These are phyloP conservation scores for Hygrocybe coccinea DNA, from an alignment of 768 basidiomycete species.

Conservation along the genomic window DNA sequence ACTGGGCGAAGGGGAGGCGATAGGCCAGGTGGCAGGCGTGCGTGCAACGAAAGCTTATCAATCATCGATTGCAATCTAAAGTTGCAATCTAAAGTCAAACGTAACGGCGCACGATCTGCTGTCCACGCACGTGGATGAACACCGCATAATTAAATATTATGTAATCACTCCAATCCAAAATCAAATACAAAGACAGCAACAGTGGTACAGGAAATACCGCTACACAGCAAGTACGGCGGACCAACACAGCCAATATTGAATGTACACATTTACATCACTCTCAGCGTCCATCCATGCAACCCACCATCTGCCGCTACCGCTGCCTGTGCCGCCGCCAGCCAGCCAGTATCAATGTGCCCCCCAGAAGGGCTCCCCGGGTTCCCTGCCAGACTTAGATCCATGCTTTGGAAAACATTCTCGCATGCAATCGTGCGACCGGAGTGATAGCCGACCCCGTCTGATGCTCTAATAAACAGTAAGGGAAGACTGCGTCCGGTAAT, in stretches of 20 bases:
- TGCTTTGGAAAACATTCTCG: slow-evolving; percentile 70
- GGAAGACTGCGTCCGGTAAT: slow-evolving; percentile 70
- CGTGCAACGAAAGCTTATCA: too few species aligned
- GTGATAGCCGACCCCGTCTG: slow-evolving; percentile 85
- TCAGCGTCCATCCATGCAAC: slow-evolving; percentile 73
- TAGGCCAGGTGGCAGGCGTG: too few species aligned
- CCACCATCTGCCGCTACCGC: slow-evolving; percentile 60
- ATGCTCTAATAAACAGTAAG: slow-evolving; percentile 72
- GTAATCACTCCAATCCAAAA: too few species aligned
- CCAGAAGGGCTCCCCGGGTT: slow-evolving; percentile 43
- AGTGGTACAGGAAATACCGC: background rate
- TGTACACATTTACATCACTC: slow-evolving; percentile 55
- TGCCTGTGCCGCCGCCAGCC: slow-evolving; percentile 73
- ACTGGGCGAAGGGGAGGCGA: background rate
- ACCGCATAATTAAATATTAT: too few species aligned
- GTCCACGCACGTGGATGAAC: background rate
- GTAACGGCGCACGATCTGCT: too few species aligned
- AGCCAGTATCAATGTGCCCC: slow-evolving; percentile 53
- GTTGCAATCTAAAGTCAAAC: background rate
- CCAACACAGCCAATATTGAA: slow-evolving; percentile 18
- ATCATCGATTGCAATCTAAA: too few species aligned
- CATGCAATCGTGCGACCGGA: slow-evolving; percentile 80
- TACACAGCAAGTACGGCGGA: slow-evolving; percentile 7
- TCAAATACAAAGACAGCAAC: background rate
- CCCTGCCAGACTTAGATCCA: slow-evolving; percentile 55